Evolutionary conservation across 1,139 yeast genomes (phyloP), one percentile per base, ranked within the genome.

Genomic region (Tardiomyces depauwii): DNA sequence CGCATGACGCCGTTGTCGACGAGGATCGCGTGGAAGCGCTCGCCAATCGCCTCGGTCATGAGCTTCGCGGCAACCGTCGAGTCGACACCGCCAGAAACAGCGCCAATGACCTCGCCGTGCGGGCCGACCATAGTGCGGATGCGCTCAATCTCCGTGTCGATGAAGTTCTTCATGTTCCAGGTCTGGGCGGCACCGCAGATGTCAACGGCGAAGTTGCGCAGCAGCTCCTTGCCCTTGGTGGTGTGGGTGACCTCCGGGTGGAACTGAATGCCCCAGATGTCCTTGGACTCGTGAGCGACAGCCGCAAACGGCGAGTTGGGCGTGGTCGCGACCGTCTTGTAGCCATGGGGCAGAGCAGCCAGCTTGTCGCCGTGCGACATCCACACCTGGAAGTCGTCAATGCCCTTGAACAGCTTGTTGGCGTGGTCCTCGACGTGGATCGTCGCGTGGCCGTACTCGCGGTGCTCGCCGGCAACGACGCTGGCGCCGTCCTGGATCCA

Each of bases 171-270:
- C 98, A 91, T 91, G 53, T 91, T 84, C 99, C 99, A 91, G 75
- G 83, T 86, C 68, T 85, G 87, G 45, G 73, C 66, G 55, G 93
- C 94, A 52, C 82, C 63, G 76, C 98, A 91, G 60, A 93, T 86
- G 56, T 78, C 78, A 52, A 88, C 84, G 45, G 98, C 98, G 65
- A 91, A 91, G 74, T 91, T 93, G 72, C 76, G 82, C 63, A 91
- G 77, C 62, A 91, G 71, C 55, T 73, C 75, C 67, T 84, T 88
- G 66, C 99, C 99, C 69, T 86, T 83, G 56, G 77, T 76, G 50
- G 97, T 87, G 69, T 91, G 99, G 42, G 97, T 88, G 51, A 91
- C 99, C 73, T 91, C 99, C 43, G 99, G 99, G 71, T 91, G 99
- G 80, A 91, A 91, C 72, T 91, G 99, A 60, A 91, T 85, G 66